phyloP scores from a whole-genome alignment of 176 grass and related monocot genomes.

The Lolium perenne region DNA sequence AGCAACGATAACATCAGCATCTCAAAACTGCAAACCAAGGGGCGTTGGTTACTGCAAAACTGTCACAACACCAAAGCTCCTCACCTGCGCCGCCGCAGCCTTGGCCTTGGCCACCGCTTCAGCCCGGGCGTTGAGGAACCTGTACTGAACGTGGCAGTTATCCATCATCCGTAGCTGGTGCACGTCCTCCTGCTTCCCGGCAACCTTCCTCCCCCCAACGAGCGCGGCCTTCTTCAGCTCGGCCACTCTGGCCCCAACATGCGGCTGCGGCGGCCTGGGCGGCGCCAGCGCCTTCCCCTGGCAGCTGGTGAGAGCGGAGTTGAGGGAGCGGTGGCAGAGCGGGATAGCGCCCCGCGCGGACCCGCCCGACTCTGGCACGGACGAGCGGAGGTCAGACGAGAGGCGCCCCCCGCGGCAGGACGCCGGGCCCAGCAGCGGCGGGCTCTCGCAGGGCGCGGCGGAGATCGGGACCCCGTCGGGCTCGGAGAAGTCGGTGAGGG shows the following conservation, averaged over 20 bases:
- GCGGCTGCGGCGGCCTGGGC: slow-evolving; percentile 73
- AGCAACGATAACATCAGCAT: slow-evolving; percentile 10
- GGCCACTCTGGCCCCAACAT: slow-evolving; percentile 32
- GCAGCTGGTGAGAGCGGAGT: slow-evolving; percentile 61
- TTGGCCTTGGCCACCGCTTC: slow-evolving; percentile 46
- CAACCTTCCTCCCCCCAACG: slow-evolving; percentile 52
- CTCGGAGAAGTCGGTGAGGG: slow-evolving; percentile 58
- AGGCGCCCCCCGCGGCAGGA: slow-evolving; percentile 50
- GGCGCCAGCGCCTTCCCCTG: slow-evolving; percentile 39
- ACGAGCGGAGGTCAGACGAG: slow-evolving; percentile 68
- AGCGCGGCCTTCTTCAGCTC: slow-evolving; percentile 54
- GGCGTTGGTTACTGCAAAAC: too few species aligned
- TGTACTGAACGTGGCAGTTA: slow-evolving; percentile 69
- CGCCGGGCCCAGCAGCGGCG: slow-evolving; percentile 53
- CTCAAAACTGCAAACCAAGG: background rate
- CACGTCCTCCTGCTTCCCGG: slow-evolving; percentile 65
- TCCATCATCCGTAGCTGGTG: slow-evolving; percentile 72
- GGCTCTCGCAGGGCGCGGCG: slow-evolving; percentile 67
- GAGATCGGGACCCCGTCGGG: slow-evolving; percentile 32
- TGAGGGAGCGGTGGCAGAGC: slow-evolving; percentile 71
- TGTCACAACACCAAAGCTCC: slow-evolving; percentile 8
- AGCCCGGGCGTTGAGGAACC: slow-evolving; percentile 67
- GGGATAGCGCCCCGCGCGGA: slow-evolving; percentile 61
- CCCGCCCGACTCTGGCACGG: slow-evolving; percentile 62
- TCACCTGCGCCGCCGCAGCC: slow-evolving; percentile 61